Evolutionary conservation across 2,329 filamentous ascomycete species (phyloP), one percentile per base, ranked within the genome.

Genomic region (Juglanconis juglandina): DNA sequence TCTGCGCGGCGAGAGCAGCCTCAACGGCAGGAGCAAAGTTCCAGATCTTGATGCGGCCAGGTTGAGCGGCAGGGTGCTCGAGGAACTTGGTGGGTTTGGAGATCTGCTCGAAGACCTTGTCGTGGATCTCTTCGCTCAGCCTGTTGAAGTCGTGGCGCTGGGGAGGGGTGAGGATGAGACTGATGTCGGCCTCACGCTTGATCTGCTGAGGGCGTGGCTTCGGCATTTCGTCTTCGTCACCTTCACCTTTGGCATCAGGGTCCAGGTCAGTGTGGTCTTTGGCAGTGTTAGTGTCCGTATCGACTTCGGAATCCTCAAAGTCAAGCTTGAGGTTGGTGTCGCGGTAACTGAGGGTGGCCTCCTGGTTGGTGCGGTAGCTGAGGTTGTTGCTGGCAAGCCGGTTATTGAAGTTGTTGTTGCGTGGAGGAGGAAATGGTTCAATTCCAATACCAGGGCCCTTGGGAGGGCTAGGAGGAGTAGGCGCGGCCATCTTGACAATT

Each of bases 111-210:
- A 47, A 42, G 13, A 63, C 39, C 42, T 54, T 61, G 14, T 58
- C 56, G 51, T 56, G 48, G 39, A 63, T 59, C 35, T 47, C 49
- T 33, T 70, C 75, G 60, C 84, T 71, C 11, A 88, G 75, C 3
- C 76, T 73, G n/a, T 75, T 72, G 46, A 88, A 70, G 60, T 87
- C 83, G 37, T 75, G 74, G 65, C 77, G 80, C 67, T 87, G 82
- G 2, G 76, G 72, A 4, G 71, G 50, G 24, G 72, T 80, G 42
- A 86, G 69, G 55, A 82, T 68, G 33, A 75, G 75, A 56, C 78
- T 83, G 63, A 87, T 66, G 63, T 86, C 82, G 46, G 81, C 76
- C 42, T 81, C 74, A 17, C 79, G 77, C 60, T 76, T 77, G 44
- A 49, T 14, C 60, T 71, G 69, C 46, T 69, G 67, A 52, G 64